Conservation (phyloP, 2,329 filamentous ascomycete species). For the Claviceps fusiformis region DNA sequence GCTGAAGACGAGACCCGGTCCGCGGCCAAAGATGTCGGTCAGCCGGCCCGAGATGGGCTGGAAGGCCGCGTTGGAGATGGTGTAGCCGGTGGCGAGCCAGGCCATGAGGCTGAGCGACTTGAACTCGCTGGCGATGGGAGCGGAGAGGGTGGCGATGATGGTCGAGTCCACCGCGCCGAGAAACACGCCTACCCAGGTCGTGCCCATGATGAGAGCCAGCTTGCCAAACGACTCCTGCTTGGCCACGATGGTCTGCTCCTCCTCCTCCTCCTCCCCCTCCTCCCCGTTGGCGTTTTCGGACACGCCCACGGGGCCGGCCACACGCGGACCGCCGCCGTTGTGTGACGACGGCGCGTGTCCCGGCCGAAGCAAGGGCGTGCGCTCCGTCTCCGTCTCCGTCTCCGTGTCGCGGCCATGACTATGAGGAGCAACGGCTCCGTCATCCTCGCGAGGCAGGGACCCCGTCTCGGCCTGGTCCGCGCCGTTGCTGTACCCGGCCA, state of each 20-base stretch:
- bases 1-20: constrained; percentile 64
- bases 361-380: constrained; percentile 4
- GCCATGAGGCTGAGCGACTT: constrained; percentile 67
- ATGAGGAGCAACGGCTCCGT: neutral
- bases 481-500: neutral
- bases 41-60: constrained; percentile 76
- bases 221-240: constrained; percentile 33
- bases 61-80: constrained; percentile 76
- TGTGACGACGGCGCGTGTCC: neutral
- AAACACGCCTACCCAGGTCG: constrained; percentile 47
- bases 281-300: neutral
- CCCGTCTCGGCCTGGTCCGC: neutral
- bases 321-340: neutral
- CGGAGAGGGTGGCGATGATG: constrained; percentile 74
- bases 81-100: constrained; percentile 78
- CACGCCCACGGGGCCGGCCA: constrained; percentile 5
- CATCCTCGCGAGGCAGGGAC: neutral
- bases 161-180: constrained; percentile 59
- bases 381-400: neutral
- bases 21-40: constrained; percentile 77
- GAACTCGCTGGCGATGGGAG: constrained; percentile 73
- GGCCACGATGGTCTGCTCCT: constrained; percentile 34
- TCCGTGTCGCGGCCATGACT: neutral
- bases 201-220: constrained; percentile 40
- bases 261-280: constrained; percentile 13